Conservation (phyloP, 805 yeast genomes). For the Candida piceae region DNA sequence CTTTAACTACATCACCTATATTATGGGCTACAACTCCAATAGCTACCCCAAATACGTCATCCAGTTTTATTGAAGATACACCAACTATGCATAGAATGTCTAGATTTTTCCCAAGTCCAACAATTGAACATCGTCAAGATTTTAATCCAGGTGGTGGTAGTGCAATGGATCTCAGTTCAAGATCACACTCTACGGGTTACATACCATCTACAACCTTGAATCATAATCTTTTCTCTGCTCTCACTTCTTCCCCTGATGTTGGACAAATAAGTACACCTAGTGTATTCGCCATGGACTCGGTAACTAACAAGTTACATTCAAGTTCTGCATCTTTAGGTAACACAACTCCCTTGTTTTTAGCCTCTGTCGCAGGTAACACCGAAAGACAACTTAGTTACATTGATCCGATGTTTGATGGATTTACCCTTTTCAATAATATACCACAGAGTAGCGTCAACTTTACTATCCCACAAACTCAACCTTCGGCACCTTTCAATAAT, state of each 20-base stretch:
- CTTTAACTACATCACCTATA: slow-evolving; percentile 20
- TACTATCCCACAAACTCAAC: too few species aligned
- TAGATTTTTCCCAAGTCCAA: slow-evolving; percentile 33
- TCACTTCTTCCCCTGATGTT: slow-evolving; percentile 1
- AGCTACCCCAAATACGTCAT: slow-evolving; percentile 2
- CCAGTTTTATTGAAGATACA: slow-evolving; percentile 19
- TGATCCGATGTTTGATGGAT: slow-evolving; percentile 18
- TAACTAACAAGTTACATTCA: slow-evolving; percentile 1
- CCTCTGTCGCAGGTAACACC: too few species aligned
- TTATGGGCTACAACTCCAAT: slow-evolving; percentile 21
- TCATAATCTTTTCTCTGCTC: slow-evolving; percentile 10
- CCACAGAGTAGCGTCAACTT: too few species aligned
- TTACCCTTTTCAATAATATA: too few species aligned
- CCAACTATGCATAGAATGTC: slow-evolving; percentile 25
- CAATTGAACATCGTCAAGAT: slow-evolving; percentile 19
- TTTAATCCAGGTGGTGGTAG: slow-evolving; percentile 2
- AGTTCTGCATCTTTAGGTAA: slow-evolving; percentile 4
- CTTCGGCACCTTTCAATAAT: too few species aligned
- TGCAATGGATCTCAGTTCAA: slow-evolving; percentile 8
- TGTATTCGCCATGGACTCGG: slow-evolving; percentile 1
- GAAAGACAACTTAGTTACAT: slow-evolving; percentile 5
- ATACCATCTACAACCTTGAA: slow-evolving; percentile 18
- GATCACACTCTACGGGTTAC: slow-evolving; percentile 18
- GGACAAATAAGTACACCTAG: slow-evolving; percentile 1
- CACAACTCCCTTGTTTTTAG: slow-evolving; percentile 7